These are phyloP conservation scores for Agarophyton chilense DNA, from an alignment of 23 red algal genomes.

Conservation along the genomic window DNA sequence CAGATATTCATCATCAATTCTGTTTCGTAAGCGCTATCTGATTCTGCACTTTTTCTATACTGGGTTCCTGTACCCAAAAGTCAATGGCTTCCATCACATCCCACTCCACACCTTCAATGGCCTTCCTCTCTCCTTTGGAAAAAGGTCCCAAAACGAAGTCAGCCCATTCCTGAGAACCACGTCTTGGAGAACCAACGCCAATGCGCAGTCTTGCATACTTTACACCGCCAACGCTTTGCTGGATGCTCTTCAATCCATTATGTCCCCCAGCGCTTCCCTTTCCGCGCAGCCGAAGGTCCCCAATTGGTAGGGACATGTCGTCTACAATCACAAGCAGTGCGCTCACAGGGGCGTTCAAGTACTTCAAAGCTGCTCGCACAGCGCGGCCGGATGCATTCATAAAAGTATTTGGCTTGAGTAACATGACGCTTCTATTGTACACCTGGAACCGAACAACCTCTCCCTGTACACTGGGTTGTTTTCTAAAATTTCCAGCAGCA, in stretches of 20 bases:
- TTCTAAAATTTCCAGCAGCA: conserved; percentile 53
- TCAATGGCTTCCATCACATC: conserved; percentile 69
- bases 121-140: conserved; percentile 46
- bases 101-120: conserved; percentile 55
- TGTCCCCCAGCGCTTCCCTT: conserved; percentile 91
- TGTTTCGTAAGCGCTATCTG: conserved; percentile 14
- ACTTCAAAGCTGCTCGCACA: conserved; percentile 63
- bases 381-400: conserved; percentile 91
- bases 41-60: conserved; percentile 43
- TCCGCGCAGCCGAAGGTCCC: conserved; percentile 70
- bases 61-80: conserved; percentile 58
- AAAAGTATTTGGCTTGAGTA: conserved; percentile 92
- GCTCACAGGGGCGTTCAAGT: conserved; percentile 35
- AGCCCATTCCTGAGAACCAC: conserved; percentile 31
- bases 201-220: conserved; percentile 83
- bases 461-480: conserved; percentile 39
- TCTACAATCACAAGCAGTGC: conserved; percentile 89
- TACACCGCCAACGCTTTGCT: conserved; percentile 45
- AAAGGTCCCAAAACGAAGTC: conserved; percentile 86
- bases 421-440: conserved; percentile 36
- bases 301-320: conserved; percentile 79
- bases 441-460: conserved; percentile 31
- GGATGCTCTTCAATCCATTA: conserved; percentile 94
- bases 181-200: conserved; percentile 76
- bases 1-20: neutral